Evolutionary conservation across 306 rosid genomes (phyloP).

Genomic region (Medicago ruthenica): DNA sequence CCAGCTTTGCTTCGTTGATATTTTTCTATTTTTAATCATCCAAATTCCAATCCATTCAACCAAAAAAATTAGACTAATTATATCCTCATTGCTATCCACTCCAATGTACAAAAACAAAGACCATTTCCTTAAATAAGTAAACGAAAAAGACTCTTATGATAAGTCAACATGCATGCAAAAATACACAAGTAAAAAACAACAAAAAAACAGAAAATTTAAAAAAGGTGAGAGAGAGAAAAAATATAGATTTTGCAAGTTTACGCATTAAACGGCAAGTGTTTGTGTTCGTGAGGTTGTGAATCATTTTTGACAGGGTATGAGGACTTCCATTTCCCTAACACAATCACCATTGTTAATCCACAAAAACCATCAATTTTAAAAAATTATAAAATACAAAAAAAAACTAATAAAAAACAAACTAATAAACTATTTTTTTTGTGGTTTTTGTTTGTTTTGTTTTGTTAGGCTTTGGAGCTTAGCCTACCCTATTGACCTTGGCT

Average conservation of each 20-base stretch:
- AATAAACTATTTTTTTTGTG: background rate
- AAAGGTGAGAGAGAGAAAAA: background rate
- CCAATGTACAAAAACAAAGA: background rate
- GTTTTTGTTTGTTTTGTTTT: background rate
- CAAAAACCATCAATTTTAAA: slow-evolving; percentile 34
- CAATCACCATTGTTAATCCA: slow-evolving; percentile 34
- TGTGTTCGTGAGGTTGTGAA: slow-evolving; percentile 45
- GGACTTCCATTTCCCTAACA: slow-evolving; percentile 23
- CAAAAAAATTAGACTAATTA: background rate
- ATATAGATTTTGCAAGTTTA: slow-evolving; percentile 15
- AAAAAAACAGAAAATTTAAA: slow-evolving; percentile 4
- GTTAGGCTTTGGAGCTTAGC: slow-evolving; percentile 44
- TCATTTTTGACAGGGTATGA: slow-evolving; percentile 37
- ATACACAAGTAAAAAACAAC: background rate
- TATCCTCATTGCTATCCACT: slow-evolving; percentile 1
- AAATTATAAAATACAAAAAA: background rate
- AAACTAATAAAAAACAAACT: background rate
- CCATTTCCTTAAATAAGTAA: slow-evolving; percentile 30
- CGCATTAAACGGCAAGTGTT: slow-evolving; percentile 44
- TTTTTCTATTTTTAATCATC: background rate
- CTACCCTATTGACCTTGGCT: slow-evolving; percentile 50
- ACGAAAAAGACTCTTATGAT: background rate
- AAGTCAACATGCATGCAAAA: slow-evolving; percentile 9
- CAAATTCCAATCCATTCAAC: background rate
- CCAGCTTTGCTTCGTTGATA: background rate